Percentiles rank a stretch among this genome's conserved stretches.
These are phyloP conservation scores for Sorghum bicolor DNA, from an alignment of 176 grass and related monocot species.

Conservation along the genomic window DNA sequence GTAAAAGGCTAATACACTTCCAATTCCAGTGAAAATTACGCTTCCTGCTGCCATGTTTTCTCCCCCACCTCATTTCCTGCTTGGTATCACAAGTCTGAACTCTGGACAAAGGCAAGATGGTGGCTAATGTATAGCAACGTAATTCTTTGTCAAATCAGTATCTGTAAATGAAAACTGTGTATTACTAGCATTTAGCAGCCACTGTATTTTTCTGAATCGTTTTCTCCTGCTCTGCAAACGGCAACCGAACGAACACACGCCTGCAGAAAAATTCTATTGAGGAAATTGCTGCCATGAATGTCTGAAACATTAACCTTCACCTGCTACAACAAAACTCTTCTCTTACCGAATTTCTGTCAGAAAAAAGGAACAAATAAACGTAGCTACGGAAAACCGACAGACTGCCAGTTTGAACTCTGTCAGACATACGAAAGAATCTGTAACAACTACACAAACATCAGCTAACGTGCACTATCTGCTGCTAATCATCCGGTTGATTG, in stretches of 20 bases:
- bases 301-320: background rate
- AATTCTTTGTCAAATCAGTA: background rate
- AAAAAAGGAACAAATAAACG: background rate
- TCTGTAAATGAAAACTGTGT: background rate
- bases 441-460: constrained; percentile 10
- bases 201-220: background rate
- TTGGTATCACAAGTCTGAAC: too few species aligned
- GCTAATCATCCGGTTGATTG: constrained; percentile 49
- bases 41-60: background rate
- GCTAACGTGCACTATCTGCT: constrained; percentile 10
- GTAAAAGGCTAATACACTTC: background rate
- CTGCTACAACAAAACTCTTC: background rate
- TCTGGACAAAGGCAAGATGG: background rate
- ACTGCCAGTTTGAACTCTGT: background rate
- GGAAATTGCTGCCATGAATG: background rate
- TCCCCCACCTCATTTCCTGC: too few species aligned
- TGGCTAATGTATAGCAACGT: background rate
- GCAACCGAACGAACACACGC: background rate
- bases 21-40: background rate
- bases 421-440: constrained; percentile 13
- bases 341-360: background rate
- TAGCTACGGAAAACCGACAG: background rate
- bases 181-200: background rate
- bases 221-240: background rate
- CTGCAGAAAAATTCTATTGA: too few species aligned